Percentiles rank a stretch among this genome's conserved stretches.
These are phyloP conservation scores for Chernovozyma aurita DNA, from an alignment of 1,139 yeast species.

Conservation along the genomic window DNA sequence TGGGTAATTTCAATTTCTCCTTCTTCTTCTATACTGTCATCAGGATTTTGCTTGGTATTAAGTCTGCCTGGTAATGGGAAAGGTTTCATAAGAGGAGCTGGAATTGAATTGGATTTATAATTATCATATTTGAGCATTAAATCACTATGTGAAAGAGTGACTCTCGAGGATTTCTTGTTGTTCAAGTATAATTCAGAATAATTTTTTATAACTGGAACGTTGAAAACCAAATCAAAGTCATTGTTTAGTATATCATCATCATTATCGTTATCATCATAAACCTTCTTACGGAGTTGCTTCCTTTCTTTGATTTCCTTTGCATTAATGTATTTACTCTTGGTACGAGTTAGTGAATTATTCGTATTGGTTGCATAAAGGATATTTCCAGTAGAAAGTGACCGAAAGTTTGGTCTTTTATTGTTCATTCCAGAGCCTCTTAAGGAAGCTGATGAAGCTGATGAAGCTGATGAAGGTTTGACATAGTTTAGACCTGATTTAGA, in stretches of 20 bases:
- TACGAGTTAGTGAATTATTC: constrained; percentile 14
- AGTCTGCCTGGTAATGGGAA: constrained; percentile 37
- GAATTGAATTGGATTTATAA: constrained; percentile 15
- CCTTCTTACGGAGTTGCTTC: constrained; percentile 34
- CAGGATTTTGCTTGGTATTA: constrained; percentile 6
- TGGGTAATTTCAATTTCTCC: constrained; percentile 30
- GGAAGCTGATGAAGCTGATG: not conserved
- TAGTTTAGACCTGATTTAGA: not conserved
- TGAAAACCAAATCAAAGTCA: constrained; percentile 40
- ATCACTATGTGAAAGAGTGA: constrained; percentile 22
- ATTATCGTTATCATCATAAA: constrained; percentile 40
- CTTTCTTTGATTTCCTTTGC: constrained; percentile 38
- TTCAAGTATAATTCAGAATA: constrained; percentile 31
- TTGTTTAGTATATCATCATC: constrained; percentile 39
- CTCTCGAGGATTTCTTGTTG: constrained; percentile 12
- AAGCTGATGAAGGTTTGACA: not conserved
- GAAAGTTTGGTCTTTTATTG: not conserved
- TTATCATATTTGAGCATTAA: constrained; percentile 26
- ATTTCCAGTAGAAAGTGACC: not conserved
- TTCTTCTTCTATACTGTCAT: not conserved
- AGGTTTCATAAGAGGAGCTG: constrained; percentile 19
- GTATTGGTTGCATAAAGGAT: not conserved
- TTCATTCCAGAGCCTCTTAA: not conserved
- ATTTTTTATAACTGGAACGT: constrained; percentile 41
- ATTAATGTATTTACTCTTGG: constrained; percentile 34